Base-by-base conservation (phyloP, 2,329 filamentous ascomycete genomes). In the Fusarium abutilonis region DNA sequence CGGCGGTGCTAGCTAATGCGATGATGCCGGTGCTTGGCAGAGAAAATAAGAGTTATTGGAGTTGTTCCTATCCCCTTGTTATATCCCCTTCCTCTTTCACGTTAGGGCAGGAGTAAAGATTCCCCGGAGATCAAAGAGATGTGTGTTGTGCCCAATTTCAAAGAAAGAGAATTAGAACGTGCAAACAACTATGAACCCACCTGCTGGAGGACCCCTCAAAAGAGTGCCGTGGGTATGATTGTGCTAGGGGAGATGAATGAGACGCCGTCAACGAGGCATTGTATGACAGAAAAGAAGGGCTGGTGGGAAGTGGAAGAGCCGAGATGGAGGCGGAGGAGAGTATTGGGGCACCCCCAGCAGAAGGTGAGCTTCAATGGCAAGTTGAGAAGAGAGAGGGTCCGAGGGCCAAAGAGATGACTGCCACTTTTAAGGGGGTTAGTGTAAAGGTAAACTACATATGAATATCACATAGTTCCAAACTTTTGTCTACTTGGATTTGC, bases 81-180 rank as follows among this genome's bases (percentile, higher is more conserved):
- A 69, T 69, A 66, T 66, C 67, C 68, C 64, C 64, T 67, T 65
- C 56, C 60, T 65, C 56, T 57, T 70, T 69, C 63, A 63, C 57
- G 54, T 56, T 49, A 67, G 59, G 66, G 66, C 68, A 64, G 66
- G 57, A 66, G 66, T 67, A 52, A 64, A 70, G 62, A 70, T 67
- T 70, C 66, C 67, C 68, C 68, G 57, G 68, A 66, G 64, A 68
- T 35, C 54, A 67, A 67, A 58, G 64, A 70, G 63, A 57, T 31
- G 58, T 61, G 61, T 62, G 66, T 67, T 60, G 63, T 60, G 68
- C 64, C 68, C 66, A 54, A 61, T 51, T 56, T 52, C 68, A 70
- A 68, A 70, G 66, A 70, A 70, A 70, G 66, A 70, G 55, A 56
- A 35, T 67, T 70, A 70, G 68, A 70, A 60, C 60, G 63, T 70